These are phyloP conservation scores for Avena eriantha DNA, from an alignment of 176 grass and related monocot species.

Conservation along the genomic window DNA sequence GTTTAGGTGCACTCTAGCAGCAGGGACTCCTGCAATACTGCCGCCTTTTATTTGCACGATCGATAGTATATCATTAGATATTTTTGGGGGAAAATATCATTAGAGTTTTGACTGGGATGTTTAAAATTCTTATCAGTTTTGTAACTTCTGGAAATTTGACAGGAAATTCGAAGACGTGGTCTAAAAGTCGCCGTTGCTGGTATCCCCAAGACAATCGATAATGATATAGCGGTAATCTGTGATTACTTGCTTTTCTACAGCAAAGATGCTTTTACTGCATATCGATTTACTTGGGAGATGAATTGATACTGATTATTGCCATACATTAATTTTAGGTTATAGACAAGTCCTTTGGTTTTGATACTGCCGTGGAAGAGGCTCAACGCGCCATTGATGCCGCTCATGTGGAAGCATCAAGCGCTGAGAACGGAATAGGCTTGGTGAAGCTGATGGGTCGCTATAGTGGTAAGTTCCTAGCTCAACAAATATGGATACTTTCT, in stretches of 20 bases:
- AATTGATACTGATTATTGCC: slow-evolving; percentile 29
- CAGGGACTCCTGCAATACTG: neutral
- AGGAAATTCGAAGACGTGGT: slow-evolving; percentile 85
- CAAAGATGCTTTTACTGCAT: neutral
- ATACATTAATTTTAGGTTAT: slow-evolving; percentile 61
- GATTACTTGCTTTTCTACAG: neutral
- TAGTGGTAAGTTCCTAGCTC: slow-evolving; percentile 72
- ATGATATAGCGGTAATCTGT: slow-evolving; percentile 92
- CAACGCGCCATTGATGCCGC: slow-evolving; percentile 91
- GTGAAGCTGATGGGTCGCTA: slow-evolving; percentile 98
- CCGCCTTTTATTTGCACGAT: neutral
- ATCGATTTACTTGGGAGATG: neutral
- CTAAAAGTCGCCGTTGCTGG: slow-evolving; percentile 83
- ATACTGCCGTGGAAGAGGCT: slow-evolving; percentile 92
- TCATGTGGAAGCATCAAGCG: slow-evolving; percentile 94
- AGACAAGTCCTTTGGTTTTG: slow-evolving; percentile 99
- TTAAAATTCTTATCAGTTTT: neutral
- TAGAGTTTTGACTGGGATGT: neutral
- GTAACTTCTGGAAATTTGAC: slow-evolving; percentile 34
- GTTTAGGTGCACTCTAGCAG: neutral
- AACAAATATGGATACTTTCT: neutral
- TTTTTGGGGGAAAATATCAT: slow-evolving; percentile 1
- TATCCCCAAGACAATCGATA: slow-evolving; percentile 97
- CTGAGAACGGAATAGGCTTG: slow-evolving; percentile 92
- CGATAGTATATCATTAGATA: neutral